Percentiles rank a stretch among this genome's conserved stretches.
Evolutionary conservation across 129 eudicot genomes (phyloP).

Genomic region (Artemisia argyi): DNA sequence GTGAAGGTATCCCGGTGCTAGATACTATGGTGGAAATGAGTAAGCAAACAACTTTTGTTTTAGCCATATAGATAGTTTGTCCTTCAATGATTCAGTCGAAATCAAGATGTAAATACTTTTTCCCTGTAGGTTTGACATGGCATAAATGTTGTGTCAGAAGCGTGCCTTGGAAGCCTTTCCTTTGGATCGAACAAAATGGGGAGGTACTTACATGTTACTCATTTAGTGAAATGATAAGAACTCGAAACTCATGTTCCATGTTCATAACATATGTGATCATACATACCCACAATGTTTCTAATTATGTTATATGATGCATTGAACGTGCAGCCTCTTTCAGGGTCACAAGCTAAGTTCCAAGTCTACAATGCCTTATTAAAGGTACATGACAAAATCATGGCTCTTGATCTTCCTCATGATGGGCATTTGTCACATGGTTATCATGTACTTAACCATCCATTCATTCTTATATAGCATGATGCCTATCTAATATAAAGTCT

Average conservation of each 20-base stretch:
- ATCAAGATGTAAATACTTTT: neutral
- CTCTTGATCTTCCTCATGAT: conserved; percentile 99
- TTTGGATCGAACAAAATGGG: conserved; percentile 99
- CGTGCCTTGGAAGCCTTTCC: conserved; percentile 96
- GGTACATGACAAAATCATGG: conserved; percentile 99
- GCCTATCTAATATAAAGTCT: neutral
- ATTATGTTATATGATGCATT: conserved; percentile 46
- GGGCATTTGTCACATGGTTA: no score
- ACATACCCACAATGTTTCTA: neutral
- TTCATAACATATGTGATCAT: neutral
- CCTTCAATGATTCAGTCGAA: neutral
- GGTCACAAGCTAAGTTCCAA: conserved; percentile 91
- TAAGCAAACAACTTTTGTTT: conserved; percentile 37
- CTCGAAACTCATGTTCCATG: neutral
- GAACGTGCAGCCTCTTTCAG: conserved; percentile 96
- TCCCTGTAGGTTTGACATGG: conserved; percentile 89
- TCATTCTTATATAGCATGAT: neutral
- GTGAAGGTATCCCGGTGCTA: conserved; percentile 99
- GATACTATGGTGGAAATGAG: conserved; percentile 99
- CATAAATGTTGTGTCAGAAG: conserved; percentile 90
- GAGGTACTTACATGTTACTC: conserved; percentile 50
- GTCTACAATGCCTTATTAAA: conserved; percentile 91
- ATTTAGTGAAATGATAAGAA: neutral
- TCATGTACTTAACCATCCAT: no score
- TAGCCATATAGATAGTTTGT: neutral